phyloP scores from a whole-genome alignment of 2,329 filamentous ascomycete genomes.

The Bretziella fagacearum region DNA sequence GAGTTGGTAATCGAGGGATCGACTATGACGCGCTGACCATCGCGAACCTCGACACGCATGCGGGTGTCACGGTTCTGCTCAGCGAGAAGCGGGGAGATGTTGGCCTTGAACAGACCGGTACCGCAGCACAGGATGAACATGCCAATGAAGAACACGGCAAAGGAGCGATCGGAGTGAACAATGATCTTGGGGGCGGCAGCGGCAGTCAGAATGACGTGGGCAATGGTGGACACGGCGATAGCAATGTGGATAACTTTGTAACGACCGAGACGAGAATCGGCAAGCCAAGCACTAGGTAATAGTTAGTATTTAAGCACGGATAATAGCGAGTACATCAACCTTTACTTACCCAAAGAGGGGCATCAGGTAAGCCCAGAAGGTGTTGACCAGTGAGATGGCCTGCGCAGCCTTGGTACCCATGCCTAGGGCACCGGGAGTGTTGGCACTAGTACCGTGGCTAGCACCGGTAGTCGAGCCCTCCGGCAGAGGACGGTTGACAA shows the following conservation, averaged over 20 bases:
- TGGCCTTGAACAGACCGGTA: constrained; percentile 68
- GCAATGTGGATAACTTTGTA: constrained; percentile 58
- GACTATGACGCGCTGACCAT: constrained; percentile 51
- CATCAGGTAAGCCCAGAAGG: constrained; percentile 45
- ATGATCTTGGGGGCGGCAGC: constrained; percentile 49
- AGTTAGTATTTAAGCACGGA: not conserved
- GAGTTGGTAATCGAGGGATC: constrained; percentile 52
- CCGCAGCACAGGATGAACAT: constrained; percentile 38
- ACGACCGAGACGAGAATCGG: constrained; percentile 55
- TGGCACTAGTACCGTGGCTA: constrained; percentile 20
- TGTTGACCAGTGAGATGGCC: constrained; percentile 35
- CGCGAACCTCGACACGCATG: constrained; percentile 37
- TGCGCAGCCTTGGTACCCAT: constrained; percentile 40
- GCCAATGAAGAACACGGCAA: constrained; percentile 55
- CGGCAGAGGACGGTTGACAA: constrained; percentile 40
- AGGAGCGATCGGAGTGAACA: constrained; percentile 35
- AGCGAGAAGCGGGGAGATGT: constrained; percentile 55
- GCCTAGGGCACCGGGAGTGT: constrained; percentile 34
- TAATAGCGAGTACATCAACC: constrained; percentile 17
- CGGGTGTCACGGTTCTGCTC: constrained; percentile 48
- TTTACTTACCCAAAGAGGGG: constrained; percentile 34
- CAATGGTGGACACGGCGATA: constrained; percentile 46
- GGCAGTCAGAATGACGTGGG: constrained; percentile 48
- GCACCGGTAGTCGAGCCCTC: constrained; percentile 37
- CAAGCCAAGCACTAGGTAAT: constrained; percentile 30